phyloP scores from a whole-genome alignment of 129 eudicot species.

The Scalesia atractyloides region DNA sequence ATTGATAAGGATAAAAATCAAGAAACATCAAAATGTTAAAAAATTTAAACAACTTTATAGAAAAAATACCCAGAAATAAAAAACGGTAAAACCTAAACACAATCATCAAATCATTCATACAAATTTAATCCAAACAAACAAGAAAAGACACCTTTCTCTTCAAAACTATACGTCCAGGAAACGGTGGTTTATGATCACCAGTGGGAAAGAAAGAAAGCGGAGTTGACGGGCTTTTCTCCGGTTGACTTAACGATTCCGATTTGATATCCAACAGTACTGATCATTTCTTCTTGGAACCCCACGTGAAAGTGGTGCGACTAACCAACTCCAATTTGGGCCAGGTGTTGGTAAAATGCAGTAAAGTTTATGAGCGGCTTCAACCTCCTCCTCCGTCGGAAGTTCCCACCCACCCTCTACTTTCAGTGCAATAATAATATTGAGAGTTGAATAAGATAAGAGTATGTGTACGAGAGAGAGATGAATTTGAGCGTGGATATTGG shows the following conservation, averaged over 20 bases:
- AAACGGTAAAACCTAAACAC: not conserved
- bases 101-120: conserved; percentile 17
- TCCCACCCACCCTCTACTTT: not conserved
- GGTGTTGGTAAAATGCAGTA: conserved; percentile 30
- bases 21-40: conserved; percentile 4
- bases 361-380: conserved; percentile 29
- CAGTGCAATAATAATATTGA: not conserved
- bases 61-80: conserved; percentile 21
- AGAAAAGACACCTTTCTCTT: conserved; percentile 40
- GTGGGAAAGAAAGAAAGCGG: conserved; percentile 39
- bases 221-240: conserved; percentile 48
- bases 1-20: not conserved
- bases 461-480: too few species aligned
- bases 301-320: not conserved
- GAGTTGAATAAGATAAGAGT: not conserved
- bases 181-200: conserved; percentile 10
- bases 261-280: conserved; percentile 30
- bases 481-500: too few species aligned
- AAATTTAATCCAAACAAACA: conserved; percentile 4
- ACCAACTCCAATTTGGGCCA: not conserved
- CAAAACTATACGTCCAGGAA: conserved; percentile 10
- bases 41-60: not conserved
- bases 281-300: conserved; percentile 51
- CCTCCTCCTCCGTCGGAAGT: conserved; percentile 31
- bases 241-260: conserved; percentile 9